Percentiles rank a stretch among this genome's conserved stretches.
These are phyloP conservation scores for Rhodotorula paludigena DNA, from an alignment of 768 basidiomycete species.

Conservation along the genomic window DNA sequence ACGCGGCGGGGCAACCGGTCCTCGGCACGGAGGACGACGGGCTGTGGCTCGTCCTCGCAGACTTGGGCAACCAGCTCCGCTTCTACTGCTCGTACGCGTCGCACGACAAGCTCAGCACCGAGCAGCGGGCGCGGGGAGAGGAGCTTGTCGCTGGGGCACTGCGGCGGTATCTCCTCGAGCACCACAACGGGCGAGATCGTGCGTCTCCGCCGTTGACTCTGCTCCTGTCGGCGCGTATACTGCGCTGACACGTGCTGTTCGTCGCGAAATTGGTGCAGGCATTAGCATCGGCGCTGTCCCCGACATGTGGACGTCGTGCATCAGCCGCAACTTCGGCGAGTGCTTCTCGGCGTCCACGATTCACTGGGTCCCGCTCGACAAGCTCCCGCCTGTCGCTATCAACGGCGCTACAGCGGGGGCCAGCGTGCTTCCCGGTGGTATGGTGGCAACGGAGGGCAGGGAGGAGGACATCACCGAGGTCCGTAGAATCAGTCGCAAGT, in stretches of 20 bases:
- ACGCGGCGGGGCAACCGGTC: not conserved
- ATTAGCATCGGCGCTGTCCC: constrained; percentile 26
- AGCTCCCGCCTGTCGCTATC: fast-evolving
- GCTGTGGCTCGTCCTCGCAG: constrained; percentile 9
- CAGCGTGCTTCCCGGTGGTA: not conserved
- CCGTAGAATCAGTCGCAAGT: no score
- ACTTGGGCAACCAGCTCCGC: constrained; percentile 21
- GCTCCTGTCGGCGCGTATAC: no score
- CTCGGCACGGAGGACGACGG: not conserved
- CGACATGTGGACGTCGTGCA: not conserved
- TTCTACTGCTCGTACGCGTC: constrained; percentile 18
- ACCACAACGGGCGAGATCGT: not conserved
- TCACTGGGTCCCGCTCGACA: constrained; percentile 4
- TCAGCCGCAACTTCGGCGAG: not conserved
- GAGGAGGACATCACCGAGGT: constrained; percentile 1
- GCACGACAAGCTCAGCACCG: no score
- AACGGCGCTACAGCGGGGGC: no score
- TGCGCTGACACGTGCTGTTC: no score
- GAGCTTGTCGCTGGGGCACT: not conserved
- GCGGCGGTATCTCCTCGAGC: not conserved
- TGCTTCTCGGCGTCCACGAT: constrained; percentile 9
- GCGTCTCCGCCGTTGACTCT: not conserved
- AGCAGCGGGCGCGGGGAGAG: not conserved
- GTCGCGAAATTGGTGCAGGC: not conserved
- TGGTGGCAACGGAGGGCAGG: not conserved